These are phyloP conservation scores for Arctostaphylos glauca DNA, from an alignment of 148 eudicot genomes.

Conservation along the genomic window DNA sequence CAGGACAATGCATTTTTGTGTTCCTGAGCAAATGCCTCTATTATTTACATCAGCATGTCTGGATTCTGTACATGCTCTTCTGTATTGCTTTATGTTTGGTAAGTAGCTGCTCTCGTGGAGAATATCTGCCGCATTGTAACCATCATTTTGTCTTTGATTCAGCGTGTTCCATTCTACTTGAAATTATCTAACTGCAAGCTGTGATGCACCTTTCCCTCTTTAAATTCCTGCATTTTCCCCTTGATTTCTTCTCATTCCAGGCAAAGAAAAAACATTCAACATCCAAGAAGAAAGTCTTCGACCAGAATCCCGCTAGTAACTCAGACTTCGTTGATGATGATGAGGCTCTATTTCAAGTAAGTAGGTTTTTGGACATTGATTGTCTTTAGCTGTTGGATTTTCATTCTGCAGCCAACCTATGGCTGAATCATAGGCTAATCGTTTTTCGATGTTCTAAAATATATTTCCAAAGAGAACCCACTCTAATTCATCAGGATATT, in stretches of 20 bases:
- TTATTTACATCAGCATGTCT: neutral
- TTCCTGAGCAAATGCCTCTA: neutral
- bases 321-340: slow-evolving; percentile 61
- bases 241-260: slow-evolving; percentile 30
- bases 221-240: slow-evolving; percentile 3
- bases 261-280: slow-evolving; percentile 32
- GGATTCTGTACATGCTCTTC: neutral
- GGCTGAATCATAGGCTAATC: neutral
- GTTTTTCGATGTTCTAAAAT: neutral
- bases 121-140: neutral
- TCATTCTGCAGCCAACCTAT: neutral
- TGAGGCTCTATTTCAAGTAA: slow-evolving; percentile 70
- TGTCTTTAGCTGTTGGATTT: neutral
- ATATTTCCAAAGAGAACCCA: neutral
- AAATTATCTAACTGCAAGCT: neutral
- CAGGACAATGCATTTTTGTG: neutral
- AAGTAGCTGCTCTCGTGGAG: neutral
- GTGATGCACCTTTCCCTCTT: neutral
- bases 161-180: neutral
- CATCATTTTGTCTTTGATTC: neutral
- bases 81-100: neutral
- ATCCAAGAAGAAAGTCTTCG: slow-evolving; percentile 42
- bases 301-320: slow-evolving; percentile 27
- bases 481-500: neutral
- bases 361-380: neutral